Evolutionary conservation across 495 filamentous ascomycete species (phyloP).

Genomic region (Tetracladium setigerum): DNA sequence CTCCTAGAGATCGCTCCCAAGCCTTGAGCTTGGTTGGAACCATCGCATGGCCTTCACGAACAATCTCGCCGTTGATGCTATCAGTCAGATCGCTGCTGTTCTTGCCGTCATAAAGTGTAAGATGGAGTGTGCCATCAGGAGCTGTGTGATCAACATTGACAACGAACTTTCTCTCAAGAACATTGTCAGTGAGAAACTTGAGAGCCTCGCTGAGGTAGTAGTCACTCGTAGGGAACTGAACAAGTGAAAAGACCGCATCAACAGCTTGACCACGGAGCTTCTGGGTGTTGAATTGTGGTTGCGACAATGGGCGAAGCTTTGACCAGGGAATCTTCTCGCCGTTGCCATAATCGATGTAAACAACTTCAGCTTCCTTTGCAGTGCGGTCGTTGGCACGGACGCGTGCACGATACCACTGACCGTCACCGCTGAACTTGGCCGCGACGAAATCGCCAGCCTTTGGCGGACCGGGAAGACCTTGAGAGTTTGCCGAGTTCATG

Average conservation of each 20-base stretch:
- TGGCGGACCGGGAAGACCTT: constrained; percentile 63
- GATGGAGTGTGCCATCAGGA: constrained; percentile 67
- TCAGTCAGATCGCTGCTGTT: constrained; percentile 45
- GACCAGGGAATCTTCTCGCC: constrained; percentile 80
- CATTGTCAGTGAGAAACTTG: constrained; percentile 58
- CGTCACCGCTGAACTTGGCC: constrained; percentile 79
- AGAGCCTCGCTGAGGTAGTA: constrained; percentile 80
- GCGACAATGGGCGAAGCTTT: constrained; percentile 66
- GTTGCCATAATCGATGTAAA: constrained; percentile 97
- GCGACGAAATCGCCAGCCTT: constrained; percentile 89
- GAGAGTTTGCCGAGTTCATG: constrained; percentile 62
- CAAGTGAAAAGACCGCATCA: constrained; percentile 80
- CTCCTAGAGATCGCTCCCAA: constrained; percentile 73
- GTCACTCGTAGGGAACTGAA: constrained; percentile 69
- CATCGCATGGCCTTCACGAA: constrained; percentile 79
- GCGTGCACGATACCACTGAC: constrained; percentile 89
- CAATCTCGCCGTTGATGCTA: constrained; percentile 80
- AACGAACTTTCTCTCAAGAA: constrained; percentile 63
- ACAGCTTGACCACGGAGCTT: constrained; percentile 80
- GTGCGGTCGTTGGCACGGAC: constrained; percentile 88
- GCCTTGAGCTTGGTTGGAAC: constrained; percentile 80
- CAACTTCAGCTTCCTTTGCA: constrained; percentile 76
- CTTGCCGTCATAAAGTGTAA: constrained; percentile 78
- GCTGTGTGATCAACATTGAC: constrained; percentile 78
- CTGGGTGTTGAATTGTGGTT: constrained; percentile 67